phyloP scores from a whole-genome alignment of 768 basidiomycete genomes.

The Hypholoma sublateritium region DNA sequence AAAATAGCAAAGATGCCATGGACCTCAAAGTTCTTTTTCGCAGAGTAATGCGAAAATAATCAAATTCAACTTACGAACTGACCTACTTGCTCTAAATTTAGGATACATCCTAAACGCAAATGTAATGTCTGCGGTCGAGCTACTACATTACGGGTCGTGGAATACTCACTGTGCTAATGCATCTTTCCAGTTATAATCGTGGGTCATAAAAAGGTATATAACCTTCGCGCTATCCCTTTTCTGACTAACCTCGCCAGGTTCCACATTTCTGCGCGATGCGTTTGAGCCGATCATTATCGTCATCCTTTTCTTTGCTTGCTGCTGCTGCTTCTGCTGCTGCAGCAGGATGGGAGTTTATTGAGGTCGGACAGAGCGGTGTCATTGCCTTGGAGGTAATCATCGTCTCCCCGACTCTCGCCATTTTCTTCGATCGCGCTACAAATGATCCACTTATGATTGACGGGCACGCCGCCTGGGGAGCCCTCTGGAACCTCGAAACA shows the following conservation, averaged over 20 bases:
- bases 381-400: constrained; percentile 28
- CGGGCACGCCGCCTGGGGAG: constrained; percentile 46
- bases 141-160: no score
- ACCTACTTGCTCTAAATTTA: neutral
- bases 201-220: neutral
- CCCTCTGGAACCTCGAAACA: constrained; percentile 41
- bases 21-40: neutral
- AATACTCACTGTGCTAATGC: neutral
- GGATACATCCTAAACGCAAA: no score
- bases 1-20: neutral
- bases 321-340: constrained; percentile 4
- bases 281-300: neutral
- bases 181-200: neutral
- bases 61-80: neutral
- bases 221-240: neutral
- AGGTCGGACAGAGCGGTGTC: constrained; percentile 28
- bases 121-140: no score
- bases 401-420: constrained; percentile 27
- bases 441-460: constrained; percentile 41
- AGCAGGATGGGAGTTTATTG: constrained; percentile 26
- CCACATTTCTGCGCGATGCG: neutral
- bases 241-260: neutral
- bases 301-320: neutral
- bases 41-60: constrained; percentile 1
- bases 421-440: constrained; percentile 28